Evolutionary conservation across 768 basidiomycete genomes (phyloP), one percentile per base, ranked within the genome.

Genomic region (Mrakia blollopis): DNA sequence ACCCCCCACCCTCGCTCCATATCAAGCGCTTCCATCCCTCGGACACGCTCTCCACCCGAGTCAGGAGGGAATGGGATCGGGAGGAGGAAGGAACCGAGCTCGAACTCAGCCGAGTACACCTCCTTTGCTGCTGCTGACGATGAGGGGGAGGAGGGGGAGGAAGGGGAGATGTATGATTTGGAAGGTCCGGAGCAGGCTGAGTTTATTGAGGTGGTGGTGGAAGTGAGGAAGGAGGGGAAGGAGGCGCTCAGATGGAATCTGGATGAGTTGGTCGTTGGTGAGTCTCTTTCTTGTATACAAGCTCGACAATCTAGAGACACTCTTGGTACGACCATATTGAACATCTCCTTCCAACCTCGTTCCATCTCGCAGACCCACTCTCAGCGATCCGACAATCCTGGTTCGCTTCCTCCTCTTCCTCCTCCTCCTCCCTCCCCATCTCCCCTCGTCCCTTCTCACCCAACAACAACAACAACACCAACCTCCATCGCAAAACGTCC

Each of bases 181-280:
- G 91, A 92, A 83, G 76, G 75, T 44, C 85, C 91, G 78, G 92
- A 92, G 78, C 81, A 87, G 44, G 91, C 91, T 78, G 81, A 81
- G 57, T 80, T 67, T 32, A 39, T 32, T 2, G 77, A 62, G 37
- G 72, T 47, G 32, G 78, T 79, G 30, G 79, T 81, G 11, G 83
- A 86, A 70, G 72, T 81, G 37, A 78, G 80, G 23, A 72, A 82
- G 13, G 79, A 83, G 72, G 77, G 83, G 72, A n/a, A 89, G 87
- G 83, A 82, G 85, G 86, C 85, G 39, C 84, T 95, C 73, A 88
- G 89, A 79, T 84, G 86, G 21, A 90, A 95, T 81, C 88, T 88
- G 3, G 88, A 91, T 32, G 89, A 91, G 75, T 89, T 96, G 75
- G 88, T 93, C 73, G 87, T 87, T 80, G 93, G 93, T 94, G 85